phyloP scores from a whole-genome alignment of 2,329 filamentous ascomycete genomes.

The Penicillium sp. region DNA sequence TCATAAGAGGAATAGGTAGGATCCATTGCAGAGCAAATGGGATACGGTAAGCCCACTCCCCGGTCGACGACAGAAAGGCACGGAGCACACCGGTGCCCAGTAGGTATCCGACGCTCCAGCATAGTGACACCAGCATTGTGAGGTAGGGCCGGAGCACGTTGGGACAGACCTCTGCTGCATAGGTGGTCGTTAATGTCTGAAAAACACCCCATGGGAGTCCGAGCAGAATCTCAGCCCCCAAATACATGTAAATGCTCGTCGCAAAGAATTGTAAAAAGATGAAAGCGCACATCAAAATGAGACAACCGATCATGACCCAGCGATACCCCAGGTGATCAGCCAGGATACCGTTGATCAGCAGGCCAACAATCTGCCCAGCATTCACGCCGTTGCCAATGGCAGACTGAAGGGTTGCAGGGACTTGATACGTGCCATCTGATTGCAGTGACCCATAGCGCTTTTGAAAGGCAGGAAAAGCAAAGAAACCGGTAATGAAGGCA shows the following conservation, averaged over 20 bases:
- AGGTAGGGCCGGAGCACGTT: constrained; percentile 19
- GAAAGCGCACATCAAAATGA: constrained; percentile 38
- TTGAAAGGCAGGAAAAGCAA: constrained; percentile 26
- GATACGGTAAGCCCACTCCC: constrained; percentile 32
- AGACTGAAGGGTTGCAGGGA: constrained; percentile 24
- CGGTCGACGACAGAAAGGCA: constrained; percentile 20
- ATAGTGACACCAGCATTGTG: constrained; percentile 31
- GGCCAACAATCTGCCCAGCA: constrained; percentile 23
- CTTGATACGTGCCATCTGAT: constrained; percentile 15
- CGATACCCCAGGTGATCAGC: constrained; percentile 37
- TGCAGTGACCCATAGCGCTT: constrained; percentile 14
- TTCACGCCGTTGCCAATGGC: constrained; percentile 23
- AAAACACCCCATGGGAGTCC: constrained; percentile 32
- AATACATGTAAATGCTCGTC: constrained; percentile 38
- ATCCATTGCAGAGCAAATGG: constrained; percentile 22
- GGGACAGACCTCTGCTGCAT: constrained; percentile 16
- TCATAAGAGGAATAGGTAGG: constrained; percentile 11
- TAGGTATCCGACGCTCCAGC: constrained; percentile 25
- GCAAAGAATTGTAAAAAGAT: constrained; percentile 48
- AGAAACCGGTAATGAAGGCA: constrained; percentile 25
- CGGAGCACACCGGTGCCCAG: constrained; percentile 18
- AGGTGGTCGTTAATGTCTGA: constrained; percentile 14
- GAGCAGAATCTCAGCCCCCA: constrained; percentile 43
- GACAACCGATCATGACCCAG: constrained; percentile 38
- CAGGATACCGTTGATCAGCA: constrained; percentile 20